Percentiles rank a stretch among this genome's conserved stretches.
Evolutionary conservation across 176 grass and related monocot genomes (phyloP).

Genomic region (Stipa capillata): DNA sequence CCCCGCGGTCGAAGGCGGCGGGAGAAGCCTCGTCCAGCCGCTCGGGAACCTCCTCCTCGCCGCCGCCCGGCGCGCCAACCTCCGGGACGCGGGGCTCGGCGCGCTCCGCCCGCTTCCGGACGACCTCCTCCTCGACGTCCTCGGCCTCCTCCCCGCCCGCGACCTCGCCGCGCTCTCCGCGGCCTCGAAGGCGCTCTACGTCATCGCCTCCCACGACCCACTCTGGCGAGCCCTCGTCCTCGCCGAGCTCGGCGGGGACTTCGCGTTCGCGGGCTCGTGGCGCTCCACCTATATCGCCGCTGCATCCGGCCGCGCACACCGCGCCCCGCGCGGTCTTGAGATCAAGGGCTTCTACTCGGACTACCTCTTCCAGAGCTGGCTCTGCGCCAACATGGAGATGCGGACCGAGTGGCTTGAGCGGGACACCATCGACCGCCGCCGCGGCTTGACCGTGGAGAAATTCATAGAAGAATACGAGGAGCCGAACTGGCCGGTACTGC

Average conservation of each 20-base stretch:
- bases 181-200: conserved; percentile 55
- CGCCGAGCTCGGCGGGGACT: conserved; percentile 43
- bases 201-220: conserved; percentile 64
- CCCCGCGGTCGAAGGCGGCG: background rate
- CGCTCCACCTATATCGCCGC: conserved; percentile 50
- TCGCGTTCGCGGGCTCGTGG: conserved; percentile 55
- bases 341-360: conserved; percentile 78
- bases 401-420: conserved; percentile 70
- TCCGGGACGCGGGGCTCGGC: conserved; percentile 64
- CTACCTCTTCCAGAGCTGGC: conserved; percentile 98
- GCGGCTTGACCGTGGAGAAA: conserved; percentile 47
- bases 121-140: conserved; percentile 69
- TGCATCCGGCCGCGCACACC: background rate
- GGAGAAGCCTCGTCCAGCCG: conserved; percentile 48
- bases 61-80: conserved; percentile 25
- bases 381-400: conserved; percentile 96
- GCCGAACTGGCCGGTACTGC: conserved; percentile 73
- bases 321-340: conserved; percentile 6
- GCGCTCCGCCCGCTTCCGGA: conserved; percentile 47
- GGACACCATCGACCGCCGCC: conserved; percentile 71
- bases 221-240: conserved; percentile 65
- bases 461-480: conserved; percentile 65
- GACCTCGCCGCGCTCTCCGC: conserved; percentile 51
- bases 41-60: conserved; percentile 78
- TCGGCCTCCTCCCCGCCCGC: conserved; percentile 44